These are phyloP conservation scores for Lycium ferocissimum DNA, from an alignment of 257 asterid genomes.

Conservation along the genomic window DNA sequence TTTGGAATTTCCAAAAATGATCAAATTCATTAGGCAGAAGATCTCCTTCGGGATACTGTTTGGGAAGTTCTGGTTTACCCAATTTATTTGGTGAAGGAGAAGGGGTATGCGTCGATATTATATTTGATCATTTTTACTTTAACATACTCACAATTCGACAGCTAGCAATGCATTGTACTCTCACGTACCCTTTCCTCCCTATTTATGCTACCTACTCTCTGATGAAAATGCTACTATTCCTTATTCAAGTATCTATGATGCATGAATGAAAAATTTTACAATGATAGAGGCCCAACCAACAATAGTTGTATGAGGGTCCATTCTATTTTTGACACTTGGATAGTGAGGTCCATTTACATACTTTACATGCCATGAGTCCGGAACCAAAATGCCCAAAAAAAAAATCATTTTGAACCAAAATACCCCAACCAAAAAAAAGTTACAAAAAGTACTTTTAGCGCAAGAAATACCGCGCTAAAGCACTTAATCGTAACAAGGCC, in stretches of 20 bases:
- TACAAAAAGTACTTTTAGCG: too few relatives aligned
- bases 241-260: neutral
- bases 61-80: neutral
- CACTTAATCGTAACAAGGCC: too few relatives aligned
- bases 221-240: neutral
- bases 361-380: too few relatives aligned
- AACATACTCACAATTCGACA: neutral
- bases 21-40: neutral
- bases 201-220: neutral
- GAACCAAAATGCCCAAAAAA: too few relatives aligned
- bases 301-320: too few relatives aligned
- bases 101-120: neutral
- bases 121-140: neutral
- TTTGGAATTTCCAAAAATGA: constrained; percentile 1
- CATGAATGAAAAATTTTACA: too few relatives aligned
- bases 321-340: too few relatives aligned
- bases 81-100: neutral
- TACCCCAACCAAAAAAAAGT: too few relatives aligned
- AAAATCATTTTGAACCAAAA: too few relatives aligned
- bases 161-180: neutral
- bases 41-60: neutral
- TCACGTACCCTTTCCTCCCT: neutral
- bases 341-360: too few relatives aligned
- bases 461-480: too few relatives aligned
- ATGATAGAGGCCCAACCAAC: too few relatives aligned